A percentile compares a stretch with the other conserved stretches of the same genome.
Conservation (phyloP, 495 filamentous ascomycete genomes). For the Sordaria brevicollis region DNA sequence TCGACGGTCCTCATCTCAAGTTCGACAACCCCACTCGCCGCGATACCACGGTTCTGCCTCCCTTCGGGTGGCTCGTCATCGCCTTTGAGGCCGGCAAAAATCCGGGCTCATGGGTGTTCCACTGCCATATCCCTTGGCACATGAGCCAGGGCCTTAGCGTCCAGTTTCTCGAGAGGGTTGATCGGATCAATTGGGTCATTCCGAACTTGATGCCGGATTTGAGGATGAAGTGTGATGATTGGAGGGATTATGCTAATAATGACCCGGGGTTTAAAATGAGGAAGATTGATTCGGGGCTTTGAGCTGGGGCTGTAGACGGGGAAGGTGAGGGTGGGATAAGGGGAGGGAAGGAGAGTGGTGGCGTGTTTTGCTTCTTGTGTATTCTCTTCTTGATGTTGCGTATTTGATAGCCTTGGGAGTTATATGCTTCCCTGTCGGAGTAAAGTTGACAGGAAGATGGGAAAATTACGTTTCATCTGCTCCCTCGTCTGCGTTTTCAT, state of each 20-base stretch:
- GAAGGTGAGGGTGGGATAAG: too few relatives aligned
- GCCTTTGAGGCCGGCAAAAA: constrained; percentile 30
- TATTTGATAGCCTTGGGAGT: background rate
- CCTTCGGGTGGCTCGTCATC: constrained; percentile 20
- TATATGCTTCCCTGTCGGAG: too few relatives aligned
- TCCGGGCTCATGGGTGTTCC: constrained; percentile 31
- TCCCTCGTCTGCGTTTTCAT: too few relatives aligned
- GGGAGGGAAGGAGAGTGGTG: background rate
- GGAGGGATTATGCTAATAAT: background rate
- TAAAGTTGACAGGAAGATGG: too few relatives aligned
- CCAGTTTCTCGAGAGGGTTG: constrained; percentile 27
- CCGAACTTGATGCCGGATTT: background rate
- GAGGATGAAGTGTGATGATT: background rate
- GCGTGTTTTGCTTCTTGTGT: background rate
- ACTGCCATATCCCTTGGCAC: constrained; percentile 42
- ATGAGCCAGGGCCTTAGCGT: constrained; percentile 33
- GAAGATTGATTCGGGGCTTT: background rate
- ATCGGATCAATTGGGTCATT: background rate
- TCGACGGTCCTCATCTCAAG: constrained; percentile 13
- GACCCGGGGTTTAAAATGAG: background rate
- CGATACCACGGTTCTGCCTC: constrained; percentile 29
- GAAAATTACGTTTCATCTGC: too few relatives aligned
- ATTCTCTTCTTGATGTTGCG: background rate
- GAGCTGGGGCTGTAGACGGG: background rate
- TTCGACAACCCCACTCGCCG: constrained; percentile 27